Percentiles rank a stretch among this genome's conserved stretches.
These are phyloP conservation scores for Paraurostyla sp. DNA, from an alignment of 73 alveolate genomes.

Conservation along the genomic window DNA sequence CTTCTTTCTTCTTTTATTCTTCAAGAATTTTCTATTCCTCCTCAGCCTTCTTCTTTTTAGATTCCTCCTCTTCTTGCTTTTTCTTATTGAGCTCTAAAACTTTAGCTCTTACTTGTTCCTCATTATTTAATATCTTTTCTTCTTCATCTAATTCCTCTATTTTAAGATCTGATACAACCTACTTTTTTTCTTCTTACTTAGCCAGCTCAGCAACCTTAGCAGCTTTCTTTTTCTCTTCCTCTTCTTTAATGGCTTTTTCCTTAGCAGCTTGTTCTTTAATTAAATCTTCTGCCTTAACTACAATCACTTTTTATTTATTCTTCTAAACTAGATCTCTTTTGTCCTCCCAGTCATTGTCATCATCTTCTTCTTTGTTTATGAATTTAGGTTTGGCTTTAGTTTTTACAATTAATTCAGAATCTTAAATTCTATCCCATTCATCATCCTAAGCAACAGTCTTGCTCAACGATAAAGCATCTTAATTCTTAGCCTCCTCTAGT, in stretches of 20 bases:
- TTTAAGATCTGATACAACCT: no score
- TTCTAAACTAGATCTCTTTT: neutral
- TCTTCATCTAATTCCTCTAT: neutral
- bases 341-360: neutral
- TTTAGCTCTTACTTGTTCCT: neutral
- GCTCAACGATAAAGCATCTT: neutral
- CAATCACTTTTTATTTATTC: neutral
- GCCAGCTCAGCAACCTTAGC: neutral
- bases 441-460: slow-evolving; percentile 27
- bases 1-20: neutral
- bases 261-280: neutral
- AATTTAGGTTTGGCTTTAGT: slow-evolving; percentile 16
- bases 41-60: neutral
- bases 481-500: neutral
- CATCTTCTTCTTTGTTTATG: no score
- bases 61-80: slow-evolving; percentile 9
- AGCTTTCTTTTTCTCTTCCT: neutral
- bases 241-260: neutral
- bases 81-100: neutral
- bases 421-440: slow-evolving; percentile 35
- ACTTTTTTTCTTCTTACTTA: neutral
- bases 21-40: slow-evolving; percentile 4
- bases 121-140: neutral
- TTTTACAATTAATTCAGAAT: neutral
- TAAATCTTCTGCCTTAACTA: neutral